phyloP scores from a whole-genome alignment of 352 stramenopile genomes.

The Globisporangium irregulare region DNA sequence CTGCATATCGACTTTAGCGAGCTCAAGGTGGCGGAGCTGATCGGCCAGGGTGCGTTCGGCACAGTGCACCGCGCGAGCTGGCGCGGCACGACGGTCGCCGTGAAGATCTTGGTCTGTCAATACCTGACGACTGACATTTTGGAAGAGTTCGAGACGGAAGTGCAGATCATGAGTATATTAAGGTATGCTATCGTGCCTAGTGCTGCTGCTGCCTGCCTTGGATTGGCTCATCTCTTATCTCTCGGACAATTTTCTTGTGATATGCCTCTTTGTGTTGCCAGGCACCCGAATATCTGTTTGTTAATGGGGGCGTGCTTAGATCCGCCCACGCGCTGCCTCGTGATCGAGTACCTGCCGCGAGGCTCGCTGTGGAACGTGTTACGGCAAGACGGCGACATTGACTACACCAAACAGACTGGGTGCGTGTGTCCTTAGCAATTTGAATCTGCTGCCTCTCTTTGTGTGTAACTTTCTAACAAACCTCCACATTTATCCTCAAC shows the following conservation, averaged over 20 bases:
- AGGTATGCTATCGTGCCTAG: conserved; percentile 33
- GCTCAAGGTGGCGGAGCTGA: conserved; percentile 76
- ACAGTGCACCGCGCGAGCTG: conserved; percentile 75
- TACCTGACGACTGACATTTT: conserved; percentile 81
- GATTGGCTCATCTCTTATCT: background rate
- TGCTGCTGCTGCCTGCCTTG: background rate
- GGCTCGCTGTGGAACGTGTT: conserved; percentile 87
- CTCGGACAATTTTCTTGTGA: background rate
- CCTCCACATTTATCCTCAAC: background rate
- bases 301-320: conserved; percentile 82
- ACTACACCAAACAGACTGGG: conserved; percentile 68
- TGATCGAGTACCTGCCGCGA: conserved; percentile 82
- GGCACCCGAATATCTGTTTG: conserved; percentile 85
- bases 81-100: conserved; percentile 70
- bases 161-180: conserved; percentile 90
- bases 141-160: conserved; percentile 85
- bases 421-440: conserved; percentile 20
- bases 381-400: conserved; percentile 69
- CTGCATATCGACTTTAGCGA: conserved; percentile 81
- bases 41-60: conserved; percentile 83
- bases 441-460: background rate
- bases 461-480: background rate
- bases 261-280: conserved; percentile 20
- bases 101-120: conserved; percentile 86
- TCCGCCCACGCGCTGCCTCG: conserved; percentile 74